phyloP scores from a whole-genome alignment of 1,139 yeast genomes.

The Yamadazyma aaseri region DNA sequence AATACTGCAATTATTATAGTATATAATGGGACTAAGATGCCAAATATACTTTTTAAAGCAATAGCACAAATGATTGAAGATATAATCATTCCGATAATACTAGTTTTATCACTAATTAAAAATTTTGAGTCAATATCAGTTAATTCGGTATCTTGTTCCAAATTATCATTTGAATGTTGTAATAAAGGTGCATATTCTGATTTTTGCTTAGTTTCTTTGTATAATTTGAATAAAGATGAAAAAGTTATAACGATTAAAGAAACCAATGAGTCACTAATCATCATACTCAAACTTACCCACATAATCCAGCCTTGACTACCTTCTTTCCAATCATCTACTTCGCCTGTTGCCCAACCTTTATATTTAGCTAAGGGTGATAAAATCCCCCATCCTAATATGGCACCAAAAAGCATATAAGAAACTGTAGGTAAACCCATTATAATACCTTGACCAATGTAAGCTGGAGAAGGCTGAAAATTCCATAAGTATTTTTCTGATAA shows the following conservation, averaged over 20 bases:
- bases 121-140: slow-evolving; percentile 29
- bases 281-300: slow-evolving; percentile 90
- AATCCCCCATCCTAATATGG: slow-evolving; percentile 87
- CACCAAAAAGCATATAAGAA: slow-evolving; percentile 86
- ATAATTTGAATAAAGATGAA: slow-evolving; percentile 31
- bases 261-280: slow-evolving; percentile 90
- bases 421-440: slow-evolving; percentile 96
- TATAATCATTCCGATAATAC: slow-evolving; percentile 57
- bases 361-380: slow-evolving; percentile 75
- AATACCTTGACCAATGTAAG: slow-evolving; percentile 95
- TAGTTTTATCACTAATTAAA: slow-evolving; percentile 51
- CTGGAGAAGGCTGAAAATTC: slow-evolving; percentile 95
- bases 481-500: slow-evolving; percentile 73
- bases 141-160: slow-evolving; percentile 4
- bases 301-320: slow-evolving; percentile 98
- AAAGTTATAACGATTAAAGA: slow-evolving; percentile 67
- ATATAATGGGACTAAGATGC: slow-evolving; percentile 66
- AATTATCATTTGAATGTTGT: background rate
- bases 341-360: slow-evolving; percentile 86
- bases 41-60: slow-evolving; percentile 67
- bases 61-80: slow-evolving; percentile 69
- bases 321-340: slow-evolving; percentile 84
- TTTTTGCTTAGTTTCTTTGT: background rate
- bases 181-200: slow-evolving; percentile 9
- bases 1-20: slow-evolving; percentile 67